Conservation (phyloP, 1,284 basidiomycete species). For the Jaminaea rosea region DNA sequence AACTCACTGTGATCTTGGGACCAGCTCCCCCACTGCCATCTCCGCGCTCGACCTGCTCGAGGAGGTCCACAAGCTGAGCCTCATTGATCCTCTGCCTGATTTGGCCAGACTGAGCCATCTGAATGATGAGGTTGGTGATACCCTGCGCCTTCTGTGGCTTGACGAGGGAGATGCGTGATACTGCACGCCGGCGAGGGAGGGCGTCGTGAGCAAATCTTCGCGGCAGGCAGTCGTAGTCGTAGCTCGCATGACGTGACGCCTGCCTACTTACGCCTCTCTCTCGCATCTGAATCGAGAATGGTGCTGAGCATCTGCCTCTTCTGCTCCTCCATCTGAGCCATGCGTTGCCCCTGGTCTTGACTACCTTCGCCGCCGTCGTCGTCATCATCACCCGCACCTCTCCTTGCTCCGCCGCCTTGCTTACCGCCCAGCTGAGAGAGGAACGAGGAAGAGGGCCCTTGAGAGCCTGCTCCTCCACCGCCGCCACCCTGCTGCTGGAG, state of each 20-base stretch:
- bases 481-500: slow-evolving; percentile 20
- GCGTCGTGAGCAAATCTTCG: slow-evolving; percentile 1
- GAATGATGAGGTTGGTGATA: slow-evolving; percentile 73
- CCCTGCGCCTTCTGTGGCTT: slow-evolving; percentile 76
- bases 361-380: slow-evolving; percentile 30
- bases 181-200: slow-evolving; percentile 50
- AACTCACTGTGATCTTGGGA: slow-evolving; percentile 42
- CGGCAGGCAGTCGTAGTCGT: neutral
- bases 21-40: neutral
- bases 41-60: slow-evolving; percentile 70
- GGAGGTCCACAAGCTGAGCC: slow-evolving; percentile 74
- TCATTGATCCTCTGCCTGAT: slow-evolving; percentile 76
- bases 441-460: slow-evolving; percentile 5
- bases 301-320: slow-evolving; percentile 69
- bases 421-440: neutral
- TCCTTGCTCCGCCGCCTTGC: neutral
- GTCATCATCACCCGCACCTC: slow-evolving; percentile 47
- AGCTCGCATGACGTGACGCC: neutral
- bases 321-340: slow-evolving; percentile 48
- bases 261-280: slow-evolving; percentile 71
- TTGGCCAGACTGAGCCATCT: slow-evolving; percentile 90
- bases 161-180: slow-evolving; percentile 84
- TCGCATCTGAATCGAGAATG: slow-evolving; percentile 72
- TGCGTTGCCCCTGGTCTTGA: slow-evolving; percentile 38
- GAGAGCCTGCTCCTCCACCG: slow-evolving; percentile 6